Conservation (phyloP, 2,329 filamentous ascomycete genomes). For the Colletotrichum kahawae region DNA sequence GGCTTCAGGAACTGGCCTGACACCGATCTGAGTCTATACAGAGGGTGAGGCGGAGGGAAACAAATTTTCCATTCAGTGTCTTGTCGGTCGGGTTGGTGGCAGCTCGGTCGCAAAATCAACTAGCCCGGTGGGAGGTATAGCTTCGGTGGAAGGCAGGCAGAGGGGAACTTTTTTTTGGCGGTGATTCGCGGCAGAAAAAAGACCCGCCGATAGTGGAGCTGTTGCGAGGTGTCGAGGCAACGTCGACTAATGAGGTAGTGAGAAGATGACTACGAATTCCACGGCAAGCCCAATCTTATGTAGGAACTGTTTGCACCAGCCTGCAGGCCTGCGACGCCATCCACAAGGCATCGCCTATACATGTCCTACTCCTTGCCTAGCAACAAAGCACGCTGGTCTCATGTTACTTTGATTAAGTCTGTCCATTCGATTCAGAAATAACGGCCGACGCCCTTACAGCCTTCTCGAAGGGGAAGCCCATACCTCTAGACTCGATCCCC, state of each 20-base stretch:
- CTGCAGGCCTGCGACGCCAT: background rate
- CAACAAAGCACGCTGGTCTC: background rate
- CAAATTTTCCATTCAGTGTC: constrained; percentile 17
- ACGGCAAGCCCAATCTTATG: background rate
- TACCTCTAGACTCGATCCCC: background rate
- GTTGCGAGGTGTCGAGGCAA: background rate
- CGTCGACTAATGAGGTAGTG: background rate
- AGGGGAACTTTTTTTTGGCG: constrained; percentile 46
- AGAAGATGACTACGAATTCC: background rate
- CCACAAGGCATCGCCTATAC: background rate
- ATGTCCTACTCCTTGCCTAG: background rate
- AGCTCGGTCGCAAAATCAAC: constrained; percentile 9
- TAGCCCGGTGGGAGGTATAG: background rate
- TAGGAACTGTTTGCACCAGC: background rate
- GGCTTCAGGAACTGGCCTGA: constrained; percentile 4
- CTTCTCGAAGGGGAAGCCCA: background rate
- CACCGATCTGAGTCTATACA: constrained; percentile 4
- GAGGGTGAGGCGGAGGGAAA: background rate
- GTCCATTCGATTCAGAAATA: background rate
- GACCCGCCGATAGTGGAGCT: background rate
- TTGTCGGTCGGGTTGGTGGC: background rate
- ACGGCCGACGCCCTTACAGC: background rate
- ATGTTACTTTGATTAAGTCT: background rate
- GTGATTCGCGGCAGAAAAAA: constrained; percentile 47
- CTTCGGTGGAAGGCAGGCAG: background rate